phyloP scores from a whole-genome alignment of 2,329 filamentous ascomycete species.

The Xylariaceae sp. region DNA sequence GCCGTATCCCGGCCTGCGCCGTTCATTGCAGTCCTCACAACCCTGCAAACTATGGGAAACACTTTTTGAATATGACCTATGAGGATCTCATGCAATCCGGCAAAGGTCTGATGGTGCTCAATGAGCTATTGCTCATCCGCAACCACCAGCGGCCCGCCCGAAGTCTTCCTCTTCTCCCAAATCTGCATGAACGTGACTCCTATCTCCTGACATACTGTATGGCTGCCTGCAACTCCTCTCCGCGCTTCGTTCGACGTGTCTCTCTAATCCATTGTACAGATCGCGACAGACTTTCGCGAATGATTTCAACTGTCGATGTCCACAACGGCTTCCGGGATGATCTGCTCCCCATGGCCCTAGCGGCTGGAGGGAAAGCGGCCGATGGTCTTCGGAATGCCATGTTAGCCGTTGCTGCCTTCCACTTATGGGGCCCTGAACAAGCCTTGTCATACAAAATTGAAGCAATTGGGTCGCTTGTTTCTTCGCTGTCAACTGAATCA shows the following conservation, averaged over 20 bases:
- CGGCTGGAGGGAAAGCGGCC: conserved; percentile 31
- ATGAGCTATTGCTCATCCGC: conserved; percentile 23
- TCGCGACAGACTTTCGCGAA: conserved; percentile 35
- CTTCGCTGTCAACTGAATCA: conserved; percentile 33
- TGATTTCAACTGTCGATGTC: conserved; percentile 43
- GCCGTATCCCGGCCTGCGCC: conserved; percentile 30
- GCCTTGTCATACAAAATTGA: conserved; percentile 39
- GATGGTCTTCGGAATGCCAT: conserved; percentile 40
- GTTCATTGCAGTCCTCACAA: conserved; percentile 26
- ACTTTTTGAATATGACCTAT: conserved; percentile 38
- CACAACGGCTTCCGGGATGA: conserved; percentile 43
- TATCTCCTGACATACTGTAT: conserved; percentile 31
- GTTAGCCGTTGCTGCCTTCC: conserved; percentile 40
- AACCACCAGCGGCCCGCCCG: conserved; percentile 27
- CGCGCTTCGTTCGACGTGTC: not conserved
- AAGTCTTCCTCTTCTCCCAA: conserved; percentile 27
- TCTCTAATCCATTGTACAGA: conserved; percentile 30
- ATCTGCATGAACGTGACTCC: conserved; percentile 28
- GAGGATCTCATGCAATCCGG: conserved; percentile 32
- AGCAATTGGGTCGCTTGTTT: conserved; percentile 37
- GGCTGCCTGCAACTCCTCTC: conserved; percentile 1
- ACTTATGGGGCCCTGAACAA: conserved; percentile 35
- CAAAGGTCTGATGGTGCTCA: conserved; percentile 28
- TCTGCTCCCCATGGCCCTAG: conserved; percentile 42
- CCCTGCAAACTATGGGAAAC: conserved; percentile 31